phyloP scores from a whole-genome alignment of 169 alveolate genomes.

The Plasmodium sp. region DNA sequence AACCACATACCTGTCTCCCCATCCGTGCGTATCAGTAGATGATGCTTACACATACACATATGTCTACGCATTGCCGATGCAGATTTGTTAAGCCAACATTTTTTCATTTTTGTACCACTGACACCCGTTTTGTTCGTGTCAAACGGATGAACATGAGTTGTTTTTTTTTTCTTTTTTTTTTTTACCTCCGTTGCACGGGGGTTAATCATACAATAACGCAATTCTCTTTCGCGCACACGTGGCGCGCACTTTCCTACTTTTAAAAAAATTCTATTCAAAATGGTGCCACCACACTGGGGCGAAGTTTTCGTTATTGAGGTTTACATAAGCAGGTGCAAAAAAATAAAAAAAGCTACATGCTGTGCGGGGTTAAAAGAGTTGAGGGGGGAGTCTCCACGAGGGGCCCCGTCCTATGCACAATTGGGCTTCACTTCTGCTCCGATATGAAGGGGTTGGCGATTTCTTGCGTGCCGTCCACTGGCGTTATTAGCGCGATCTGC shows the following conservation, averaged over 20 bases:
- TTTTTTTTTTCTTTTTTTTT: background rate
- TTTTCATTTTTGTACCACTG: background rate
- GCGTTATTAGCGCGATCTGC: constrained; percentile 87
- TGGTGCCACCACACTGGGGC: background rate
- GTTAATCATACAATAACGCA: background rate
- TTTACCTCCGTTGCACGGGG: background rate
- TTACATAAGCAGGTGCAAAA: background rate
- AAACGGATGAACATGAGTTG: background rate
- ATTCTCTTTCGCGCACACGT: background rate
- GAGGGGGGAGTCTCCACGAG: background rate
- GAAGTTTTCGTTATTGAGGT: background rate
- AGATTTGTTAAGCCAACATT: background rate
- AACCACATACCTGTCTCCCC: background rate
- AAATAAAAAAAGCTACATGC: background rate
- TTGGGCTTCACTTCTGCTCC: constrained; percentile 28
- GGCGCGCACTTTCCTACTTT: background rate
- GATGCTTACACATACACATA: background rate
- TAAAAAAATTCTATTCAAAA: background rate
- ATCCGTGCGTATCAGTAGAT: background rate
- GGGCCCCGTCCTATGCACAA: background rate
- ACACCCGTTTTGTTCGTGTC: background rate
- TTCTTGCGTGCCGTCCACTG: constrained; percentile 90
- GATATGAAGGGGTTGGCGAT: constrained; percentile 87
- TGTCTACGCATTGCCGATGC: background rate
- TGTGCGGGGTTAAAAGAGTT: background rate